Percentiles rank a stretch among this genome's conserved stretches.
Conservation (phyloP, 2,329 filamentous ascomycete genomes). For the Chrysoporthe cubensis region DNA sequence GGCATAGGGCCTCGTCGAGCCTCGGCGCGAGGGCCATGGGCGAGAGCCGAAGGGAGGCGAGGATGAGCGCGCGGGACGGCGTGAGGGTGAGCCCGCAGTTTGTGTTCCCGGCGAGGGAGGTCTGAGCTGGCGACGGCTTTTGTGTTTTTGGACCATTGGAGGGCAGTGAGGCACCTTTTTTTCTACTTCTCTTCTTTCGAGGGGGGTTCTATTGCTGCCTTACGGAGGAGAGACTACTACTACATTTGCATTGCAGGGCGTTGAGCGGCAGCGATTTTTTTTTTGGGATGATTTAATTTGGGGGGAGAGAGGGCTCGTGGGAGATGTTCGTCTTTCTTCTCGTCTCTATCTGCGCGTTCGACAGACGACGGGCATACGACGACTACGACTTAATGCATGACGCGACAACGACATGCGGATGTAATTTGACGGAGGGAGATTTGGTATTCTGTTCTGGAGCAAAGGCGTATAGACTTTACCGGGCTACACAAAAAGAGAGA, state of each 20-base stretch:
- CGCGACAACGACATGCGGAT: not conserved
- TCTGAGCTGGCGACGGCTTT: not conserved
- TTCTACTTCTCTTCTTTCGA: not conserved
- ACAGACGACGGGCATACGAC: constrained; percentile 13
- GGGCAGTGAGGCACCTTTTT: not conserved
- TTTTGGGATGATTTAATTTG: not conserved
- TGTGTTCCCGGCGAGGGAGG: constrained; percentile 21
- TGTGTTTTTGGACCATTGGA: not conserved
- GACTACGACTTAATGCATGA: constrained; percentile 12
- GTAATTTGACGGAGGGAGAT: not conserved
- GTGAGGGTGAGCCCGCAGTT: constrained; percentile 23
- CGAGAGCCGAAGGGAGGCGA: constrained; percentile 37
- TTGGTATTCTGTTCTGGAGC: not conserved
- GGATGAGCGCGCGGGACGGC: constrained; percentile 27
- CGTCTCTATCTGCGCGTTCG: not conserved
- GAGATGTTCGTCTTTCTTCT: not conserved
- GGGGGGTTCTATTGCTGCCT: not conserved
- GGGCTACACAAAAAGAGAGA: too few relatives aligned
- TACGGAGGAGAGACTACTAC: not conserved
- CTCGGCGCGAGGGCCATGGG: constrained; percentile 26
- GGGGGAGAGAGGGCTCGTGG: not conserved
- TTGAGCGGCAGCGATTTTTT: constrained; percentile 12
- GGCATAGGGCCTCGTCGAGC: constrained; percentile 5
- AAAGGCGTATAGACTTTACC: too few relatives aligned
- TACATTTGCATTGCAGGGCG: constrained; percentile 25